Conservation (phyloP, 768 basidiomycete species). For the Kwoniella sp. region DNA sequence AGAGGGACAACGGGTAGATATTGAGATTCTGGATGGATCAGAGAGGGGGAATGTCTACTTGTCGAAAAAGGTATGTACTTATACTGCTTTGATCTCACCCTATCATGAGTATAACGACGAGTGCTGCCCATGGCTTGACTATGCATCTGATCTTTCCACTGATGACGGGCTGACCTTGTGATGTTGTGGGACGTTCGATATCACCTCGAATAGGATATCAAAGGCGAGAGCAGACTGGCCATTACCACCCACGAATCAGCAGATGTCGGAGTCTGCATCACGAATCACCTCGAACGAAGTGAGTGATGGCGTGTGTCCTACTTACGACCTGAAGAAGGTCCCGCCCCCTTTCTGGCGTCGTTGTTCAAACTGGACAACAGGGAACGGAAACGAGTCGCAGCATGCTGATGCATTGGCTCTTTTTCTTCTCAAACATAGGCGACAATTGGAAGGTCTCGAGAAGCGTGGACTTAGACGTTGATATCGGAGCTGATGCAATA, state of each 20-base stretch:
- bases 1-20: conserved; percentile 76
- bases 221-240: conserved; percentile 87
- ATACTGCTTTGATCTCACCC: too few relatives aligned
- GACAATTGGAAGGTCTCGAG: conserved; percentile 55
- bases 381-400: too few relatives aligned
- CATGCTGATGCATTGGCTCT: background rate
- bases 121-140: too few relatives aligned
- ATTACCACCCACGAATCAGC: conserved; percentile 91
- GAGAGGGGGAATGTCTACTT: conserved; percentile 84
- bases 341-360: background rate
- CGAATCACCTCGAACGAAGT: conserved; percentile 76
- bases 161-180: too few relatives aligned
- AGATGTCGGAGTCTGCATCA: conserved; percentile 94
- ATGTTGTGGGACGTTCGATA: too few relatives aligned
- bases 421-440: conserved; percentile 10
- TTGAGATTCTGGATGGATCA: conserved; percentile 90
- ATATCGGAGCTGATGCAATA: conserved; percentile 96
- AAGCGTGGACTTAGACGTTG: conserved; percentile 88
- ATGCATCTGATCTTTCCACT: too few relatives aligned
- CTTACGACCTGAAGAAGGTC: too few relatives aligned
- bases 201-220: conserved; percentile 62
- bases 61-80: conserved; percentile 70
- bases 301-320: conserved; percentile 46
- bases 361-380: background rate
- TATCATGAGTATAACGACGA: too few relatives aligned